Percentiles rank a stretch among this genome's conserved stretches.
These are phyloP conservation scores for Apiosordaria backusii DNA, from an alignment of 495 filamentous ascomycete species.

Conservation along the genomic window DNA sequence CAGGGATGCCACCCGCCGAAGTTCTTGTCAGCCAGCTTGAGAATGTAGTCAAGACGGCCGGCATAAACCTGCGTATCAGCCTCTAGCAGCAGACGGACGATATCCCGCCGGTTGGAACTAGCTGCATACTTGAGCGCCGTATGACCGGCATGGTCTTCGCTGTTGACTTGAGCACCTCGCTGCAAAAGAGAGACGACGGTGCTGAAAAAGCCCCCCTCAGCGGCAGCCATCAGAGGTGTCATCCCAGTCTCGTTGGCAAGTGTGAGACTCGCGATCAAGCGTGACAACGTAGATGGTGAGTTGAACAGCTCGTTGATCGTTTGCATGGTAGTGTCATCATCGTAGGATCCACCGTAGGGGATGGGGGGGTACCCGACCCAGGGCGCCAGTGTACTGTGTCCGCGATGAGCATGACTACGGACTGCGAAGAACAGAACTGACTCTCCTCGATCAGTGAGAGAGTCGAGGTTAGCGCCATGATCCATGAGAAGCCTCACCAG, in stretches of 20 bases:
- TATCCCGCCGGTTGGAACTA: background rate
- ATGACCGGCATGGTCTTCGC: constrained; percentile 13
- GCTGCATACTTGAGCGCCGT: constrained; percentile 26
- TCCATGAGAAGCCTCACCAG: constrained; percentile 15
- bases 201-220: constrained; percentile 13
- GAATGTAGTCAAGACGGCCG: constrained; percentile 12
- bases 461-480: constrained; percentile 17
- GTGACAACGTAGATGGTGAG: background rate
- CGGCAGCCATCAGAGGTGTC: constrained; percentile 26
- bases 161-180: constrained; percentile 11
- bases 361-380: background rate
- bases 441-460: constrained; percentile 14
- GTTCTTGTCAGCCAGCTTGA: constrained; percentile 21
- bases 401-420: constrained; percentile 5
- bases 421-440: constrained; percentile 24
- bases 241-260: constrained; percentile 16
- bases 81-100: constrained; percentile 21
- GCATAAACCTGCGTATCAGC: constrained; percentile 12
- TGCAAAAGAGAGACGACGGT: constrained; percentile 12
- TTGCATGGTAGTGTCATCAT: constrained; percentile 13
- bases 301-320: constrained; percentile 16
- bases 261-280: background rate
- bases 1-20: constrained; percentile 1
- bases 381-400: constrained; percentile 1
- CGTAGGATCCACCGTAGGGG: background rate